phyloP scores from a whole-genome alignment of 768 basidiomycete species.

The Hydnum rufescens region DNA sequence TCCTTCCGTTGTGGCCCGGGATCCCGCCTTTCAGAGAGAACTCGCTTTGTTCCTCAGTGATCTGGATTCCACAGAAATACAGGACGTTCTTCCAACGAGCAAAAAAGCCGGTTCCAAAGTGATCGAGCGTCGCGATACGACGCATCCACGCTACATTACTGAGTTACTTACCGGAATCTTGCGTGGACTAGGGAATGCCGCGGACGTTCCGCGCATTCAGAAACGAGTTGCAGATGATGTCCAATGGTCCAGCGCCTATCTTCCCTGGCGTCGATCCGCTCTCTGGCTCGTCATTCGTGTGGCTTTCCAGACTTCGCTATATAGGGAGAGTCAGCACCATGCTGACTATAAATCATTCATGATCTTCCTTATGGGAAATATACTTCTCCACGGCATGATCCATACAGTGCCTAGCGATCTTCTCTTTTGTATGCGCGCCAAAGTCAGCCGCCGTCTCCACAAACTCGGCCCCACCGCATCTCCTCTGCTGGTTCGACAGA shows the following conservation, averaged over 20 bases:
- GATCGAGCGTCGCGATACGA: slow-evolving; percentile 23
- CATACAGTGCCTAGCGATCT: slow-evolving; percentile 14
- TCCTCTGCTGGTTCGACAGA: background rate
- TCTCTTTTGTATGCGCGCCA: slow-evolving; percentile 16
- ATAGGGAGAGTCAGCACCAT: background rate
- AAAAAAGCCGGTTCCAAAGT: slow-evolving; percentile 17
- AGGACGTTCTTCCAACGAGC: slow-evolving; percentile 18
- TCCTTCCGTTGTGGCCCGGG: slow-evolving; percentile 15
- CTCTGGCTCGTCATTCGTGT: slow-evolving; percentile 33
- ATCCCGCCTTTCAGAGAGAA: slow-evolving; percentile 18
- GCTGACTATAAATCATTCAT: slow-evolving; percentile 30
- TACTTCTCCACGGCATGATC: slow-evolving; percentile 15
- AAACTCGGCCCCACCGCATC: slow-evolving; percentile 5
- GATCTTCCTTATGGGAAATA: slow-evolving; percentile 20
- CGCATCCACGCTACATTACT: slow-evolving; percentile 30
- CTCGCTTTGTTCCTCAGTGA: slow-evolving; percentile 22
- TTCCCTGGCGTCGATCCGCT: slow-evolving; percentile 31
- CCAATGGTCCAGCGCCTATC: slow-evolving; percentile 20
- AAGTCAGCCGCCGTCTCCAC: slow-evolving; percentile 13
- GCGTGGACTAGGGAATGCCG: slow-evolving; percentile 20
- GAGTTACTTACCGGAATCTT: slow-evolving; percentile 31
- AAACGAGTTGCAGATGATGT: slow-evolving; percentile 32
- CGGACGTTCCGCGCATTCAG: slow-evolving; percentile 15
- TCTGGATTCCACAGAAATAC: slow-evolving; percentile 20
- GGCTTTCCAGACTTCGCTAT: slow-evolving; percentile 20